phyloP scores from a whole-genome alignment of 2,329 filamentous ascomycete species.

The Fusarium mexicanum region DNA sequence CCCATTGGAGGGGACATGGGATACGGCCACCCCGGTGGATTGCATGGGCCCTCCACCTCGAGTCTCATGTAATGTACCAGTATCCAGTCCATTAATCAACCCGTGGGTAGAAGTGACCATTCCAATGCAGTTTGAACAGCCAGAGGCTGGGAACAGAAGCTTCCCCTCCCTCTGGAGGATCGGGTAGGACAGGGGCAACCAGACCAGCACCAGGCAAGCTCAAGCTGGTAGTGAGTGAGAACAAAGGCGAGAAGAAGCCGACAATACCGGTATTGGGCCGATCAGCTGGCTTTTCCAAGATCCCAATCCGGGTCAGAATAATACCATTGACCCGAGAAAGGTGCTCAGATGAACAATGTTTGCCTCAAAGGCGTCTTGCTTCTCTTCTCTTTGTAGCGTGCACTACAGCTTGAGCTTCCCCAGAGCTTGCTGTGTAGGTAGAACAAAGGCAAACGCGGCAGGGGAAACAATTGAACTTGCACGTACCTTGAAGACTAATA shows the following conservation, averaged over 20 bases:
- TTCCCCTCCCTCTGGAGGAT: constrained; percentile 27
- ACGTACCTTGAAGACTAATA: constrained; percentile 41
- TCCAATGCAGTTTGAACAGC: constrained; percentile 3
- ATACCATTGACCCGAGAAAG: constrained; percentile 3
- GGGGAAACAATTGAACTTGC: constrained; percentile 20
- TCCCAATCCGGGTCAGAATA: constrained; percentile 33
- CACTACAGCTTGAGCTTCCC: constrained; percentile 9
- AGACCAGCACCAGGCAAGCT: not conserved
- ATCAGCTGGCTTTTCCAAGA: constrained; percentile 24
- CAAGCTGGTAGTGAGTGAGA: not conserved
- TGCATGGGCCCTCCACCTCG: constrained; percentile 40
- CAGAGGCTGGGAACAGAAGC: constrained; percentile 23
- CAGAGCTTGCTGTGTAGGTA: constrained; percentile 13
- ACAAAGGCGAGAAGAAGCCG: constrained; percentile 13
- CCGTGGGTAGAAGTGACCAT: constrained; percentile 34
- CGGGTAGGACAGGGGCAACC: constrained; percentile 24
- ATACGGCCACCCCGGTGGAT: constrained; percentile 39
- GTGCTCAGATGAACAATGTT: constrained; percentile 14
- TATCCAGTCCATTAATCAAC: constrained; percentile 35
- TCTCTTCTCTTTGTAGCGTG: not conserved
- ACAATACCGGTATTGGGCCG: constrained; percentile 25
- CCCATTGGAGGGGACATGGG: constrained; percentile 43
- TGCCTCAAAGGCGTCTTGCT: constrained; percentile 25
- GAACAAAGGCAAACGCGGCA: constrained; percentile 24
- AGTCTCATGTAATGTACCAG: constrained; percentile 26